A percentile compares a stretch with the other conserved stretches of the same genome.
Evolutionary conservation across 2,329 filamentous ascomycete genomes (phyloP).

Genomic region (Fusarium aywerte): DNA sequence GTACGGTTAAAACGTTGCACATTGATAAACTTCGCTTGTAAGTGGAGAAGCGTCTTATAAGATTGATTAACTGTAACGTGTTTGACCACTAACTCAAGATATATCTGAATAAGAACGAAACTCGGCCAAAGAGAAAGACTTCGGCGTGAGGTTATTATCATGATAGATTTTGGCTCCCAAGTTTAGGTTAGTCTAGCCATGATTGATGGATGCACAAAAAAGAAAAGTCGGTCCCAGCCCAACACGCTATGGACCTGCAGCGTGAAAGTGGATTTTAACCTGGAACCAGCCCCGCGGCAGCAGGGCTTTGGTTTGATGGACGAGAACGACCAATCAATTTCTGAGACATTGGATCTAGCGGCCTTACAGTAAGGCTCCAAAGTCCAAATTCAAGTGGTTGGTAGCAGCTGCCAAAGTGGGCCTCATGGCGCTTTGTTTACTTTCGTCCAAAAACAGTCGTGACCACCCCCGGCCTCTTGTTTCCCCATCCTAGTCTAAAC

Average conservation of each 20-base stretch:
- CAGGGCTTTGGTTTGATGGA: constrained; percentile 11
- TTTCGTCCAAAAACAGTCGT: constrained; percentile 50
- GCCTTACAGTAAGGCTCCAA: background rate
- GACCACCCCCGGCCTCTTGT: constrained; percentile 18
- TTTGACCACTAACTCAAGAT: background rate
- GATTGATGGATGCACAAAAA: constrained; percentile 1
- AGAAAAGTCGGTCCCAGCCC: too few relatives aligned
- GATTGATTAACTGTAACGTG: background rate
- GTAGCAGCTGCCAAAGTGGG: constrained; percentile 23
- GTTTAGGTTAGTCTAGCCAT: constrained; percentile 15
- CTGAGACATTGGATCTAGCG: constrained; percentile 1
- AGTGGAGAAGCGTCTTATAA: background rate
- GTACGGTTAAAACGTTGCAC: background rate
- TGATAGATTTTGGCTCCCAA: background rate
- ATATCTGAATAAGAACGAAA: background rate
- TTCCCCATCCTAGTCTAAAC: constrained; percentile 42
- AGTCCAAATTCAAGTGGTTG: constrained; percentile 17
- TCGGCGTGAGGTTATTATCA: background rate
- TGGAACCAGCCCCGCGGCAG: constrained; percentile 19
- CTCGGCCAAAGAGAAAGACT: background rate
- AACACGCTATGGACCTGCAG: constrained; percentile 20
- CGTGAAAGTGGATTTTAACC: constrained; percentile 10
- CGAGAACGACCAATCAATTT: constrained; percentile 2
- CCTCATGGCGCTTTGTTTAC: constrained; percentile 49
- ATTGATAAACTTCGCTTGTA: background rate